phyloP scores from a whole-genome alignment of 192 early-diverging fungal species.

The Gigaspora rosea region DNA sequence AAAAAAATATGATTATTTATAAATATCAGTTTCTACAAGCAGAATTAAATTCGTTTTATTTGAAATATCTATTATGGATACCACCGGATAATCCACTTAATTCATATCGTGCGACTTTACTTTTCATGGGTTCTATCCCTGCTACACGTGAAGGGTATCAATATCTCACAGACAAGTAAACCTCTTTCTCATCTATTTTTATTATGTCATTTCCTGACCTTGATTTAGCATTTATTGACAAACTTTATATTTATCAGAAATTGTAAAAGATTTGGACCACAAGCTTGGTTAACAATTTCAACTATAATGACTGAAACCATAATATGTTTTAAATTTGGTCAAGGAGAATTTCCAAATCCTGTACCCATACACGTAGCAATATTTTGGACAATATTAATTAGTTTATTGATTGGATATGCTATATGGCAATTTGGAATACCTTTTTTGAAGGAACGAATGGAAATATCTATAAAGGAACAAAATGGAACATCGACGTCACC shows the following conservation, averaged over 20 bases:
- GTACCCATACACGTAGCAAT: conserved; percentile 67
- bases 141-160: conserved; percentile 89
- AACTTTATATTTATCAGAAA: conserved; percentile 42
- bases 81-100: conserved; percentile 86
- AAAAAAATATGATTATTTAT: not conserved
- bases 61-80: conserved; percentile 92
- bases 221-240: conserved; percentile 21
- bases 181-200: not conserved
- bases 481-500: too few relatives aligned
- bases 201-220: not conserved
- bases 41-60: conserved; percentile 93
- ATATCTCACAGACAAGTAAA: conserved; percentile 66
- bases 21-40: conserved; percentile 63
- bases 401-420: conserved; percentile 66
- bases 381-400: conserved; percentile 73
- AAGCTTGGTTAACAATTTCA: conserved; percentile 88
- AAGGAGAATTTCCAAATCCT: conserved; percentile 82
- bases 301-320: conserved; percentile 88
- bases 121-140: conserved; percentile 87
- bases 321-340: conserved; percentile 88
- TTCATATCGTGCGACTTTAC: conserved; percentile 69
- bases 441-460: not conserved
- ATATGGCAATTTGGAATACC: conserved; percentile 68
- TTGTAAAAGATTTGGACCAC: conserved; percentile 89
- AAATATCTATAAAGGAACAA: not conserved